Evolutionary conservation across 495 filamentous ascomycete species (phyloP).

Genomic region (Neurospora tetrasperma): DNA sequence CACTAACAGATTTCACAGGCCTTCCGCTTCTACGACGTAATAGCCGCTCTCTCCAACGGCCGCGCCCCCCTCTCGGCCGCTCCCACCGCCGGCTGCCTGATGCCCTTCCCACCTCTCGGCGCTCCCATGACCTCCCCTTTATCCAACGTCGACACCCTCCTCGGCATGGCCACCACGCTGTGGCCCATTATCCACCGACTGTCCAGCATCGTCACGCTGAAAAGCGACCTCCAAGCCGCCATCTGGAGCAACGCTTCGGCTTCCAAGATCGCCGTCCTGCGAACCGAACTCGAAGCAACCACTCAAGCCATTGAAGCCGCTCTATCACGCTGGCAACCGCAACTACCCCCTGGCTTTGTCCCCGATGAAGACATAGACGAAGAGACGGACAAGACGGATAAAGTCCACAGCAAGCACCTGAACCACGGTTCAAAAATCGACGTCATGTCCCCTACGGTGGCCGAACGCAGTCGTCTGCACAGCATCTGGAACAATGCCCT

Average conservation of each 20-base stretch:
- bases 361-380: slow-evolving; percentile 4
- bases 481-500: slow-evolving; percentile 50
- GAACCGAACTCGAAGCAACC: slow-evolving; percentile 44
- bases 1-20: slow-evolving; percentile 27
- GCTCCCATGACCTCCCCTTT: slow-evolving; percentile 33
- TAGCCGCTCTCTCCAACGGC: slow-evolving; percentile 51
- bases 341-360: slow-evolving; percentile 22
- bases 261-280: slow-evolving; percentile 42
- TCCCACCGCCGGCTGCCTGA: slow-evolving; percentile 33
- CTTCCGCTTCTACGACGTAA: slow-evolving; percentile 57
- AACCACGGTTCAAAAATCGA: not conserved
- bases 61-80: slow-evolving; percentile 45
- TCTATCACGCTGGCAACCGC: slow-evolving; percentile 44
- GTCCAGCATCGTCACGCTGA: slow-evolving; percentile 42
- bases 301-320: slow-evolving; percentile 47
- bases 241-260: slow-evolving; percentile 23
- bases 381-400: not conserved
- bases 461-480: slow-evolving; percentile 26
- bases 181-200: slow-evolving; percentile 56
- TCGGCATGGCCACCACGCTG: slow-evolving; percentile 51
- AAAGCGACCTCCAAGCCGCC: slow-evolving; percentile 38
- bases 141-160: slow-evolving; percentile 45
- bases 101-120: slow-evolving; percentile 37
- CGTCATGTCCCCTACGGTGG: slow-evolving; percentile 1
- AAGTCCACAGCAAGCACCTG: not conserved